phyloP scores from a whole-genome alignment of 306 rosid genomes.

The Cicer yamashitae region DNA sequence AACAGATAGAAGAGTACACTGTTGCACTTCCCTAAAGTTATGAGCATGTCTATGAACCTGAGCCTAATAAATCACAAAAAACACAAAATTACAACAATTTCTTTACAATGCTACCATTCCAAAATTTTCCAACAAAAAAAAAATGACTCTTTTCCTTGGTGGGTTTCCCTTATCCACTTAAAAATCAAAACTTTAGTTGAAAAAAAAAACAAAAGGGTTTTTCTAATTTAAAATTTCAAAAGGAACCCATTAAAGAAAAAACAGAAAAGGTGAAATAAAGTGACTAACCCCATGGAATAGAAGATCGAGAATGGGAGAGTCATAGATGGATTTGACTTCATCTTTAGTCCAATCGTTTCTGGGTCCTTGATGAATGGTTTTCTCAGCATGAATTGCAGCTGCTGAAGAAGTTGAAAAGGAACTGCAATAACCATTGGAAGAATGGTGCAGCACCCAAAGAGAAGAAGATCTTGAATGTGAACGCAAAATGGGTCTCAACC shows the following conservation, averaged over 20 bases:
- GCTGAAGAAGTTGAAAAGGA: slow-evolving; percentile 59
- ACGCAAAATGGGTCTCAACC: slow-evolving; percentile 48
- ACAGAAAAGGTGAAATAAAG: background rate
- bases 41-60: slow-evolving; percentile 94
- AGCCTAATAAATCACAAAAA: slow-evolving; percentile 60
- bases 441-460: slow-evolving; percentile 45
- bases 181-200: slow-evolving; percentile 4
- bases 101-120: background rate
- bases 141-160: slow-evolving; percentile 17
- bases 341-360: slow-evolving; percentile 78
- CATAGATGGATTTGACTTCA: slow-evolving; percentile 70
- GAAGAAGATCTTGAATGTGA: slow-evolving; percentile 46
- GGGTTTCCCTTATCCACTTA: slow-evolving; percentile 1
- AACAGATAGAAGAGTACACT: slow-evolving; percentile 91
- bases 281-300: slow-evolving; percentile 87
- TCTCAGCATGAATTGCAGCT: slow-evolving; percentile 77
- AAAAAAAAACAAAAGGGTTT: background rate
- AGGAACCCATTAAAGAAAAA: background rate
- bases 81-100: background rate
- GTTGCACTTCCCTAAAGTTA: slow-evolving; percentile 96
- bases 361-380: slow-evolving; percentile 69
- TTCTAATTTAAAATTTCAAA: background rate
- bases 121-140: background rate
- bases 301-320: slow-evolving; percentile 93
- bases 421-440: slow-evolving; percentile 12